Evolutionary conservation across 108 stramenopile genomes (phyloP).

Genomic region (Schizochytrium sp.): DNA sequence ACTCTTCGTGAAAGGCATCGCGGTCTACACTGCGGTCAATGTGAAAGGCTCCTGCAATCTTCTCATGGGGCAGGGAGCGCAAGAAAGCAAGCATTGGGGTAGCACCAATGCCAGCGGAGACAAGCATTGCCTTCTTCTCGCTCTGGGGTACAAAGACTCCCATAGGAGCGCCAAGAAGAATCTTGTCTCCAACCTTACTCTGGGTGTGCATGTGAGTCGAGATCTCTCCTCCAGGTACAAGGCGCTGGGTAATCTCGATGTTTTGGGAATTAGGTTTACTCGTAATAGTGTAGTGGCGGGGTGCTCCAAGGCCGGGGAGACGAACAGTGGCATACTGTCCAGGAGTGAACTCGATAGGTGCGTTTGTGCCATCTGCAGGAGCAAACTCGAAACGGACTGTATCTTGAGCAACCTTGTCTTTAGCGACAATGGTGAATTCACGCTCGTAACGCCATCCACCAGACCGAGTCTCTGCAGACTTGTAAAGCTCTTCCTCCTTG

Average conservation of each 20-base stretch:
- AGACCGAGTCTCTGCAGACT: not conserved
- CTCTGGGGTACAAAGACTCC: slow-evolving; percentile 20
- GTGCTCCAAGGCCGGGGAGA: not conserved
- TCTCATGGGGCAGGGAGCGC: not conserved
- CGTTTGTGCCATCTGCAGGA: slow-evolving; percentile 51
- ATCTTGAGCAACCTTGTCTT: slow-evolving; percentile 43
- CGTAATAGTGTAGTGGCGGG: slow-evolving; percentile 63
- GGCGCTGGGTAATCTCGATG: slow-evolving; percentile 44
- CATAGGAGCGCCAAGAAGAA: slow-evolving; percentile 60
- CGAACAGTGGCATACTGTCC: slow-evolving; percentile 60
- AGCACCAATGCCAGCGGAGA: slow-evolving; percentile 63
- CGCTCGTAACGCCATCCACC: slow-evolving; percentile 66
- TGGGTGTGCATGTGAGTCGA: slow-evolving; percentile 61
- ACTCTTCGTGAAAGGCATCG: not conserved
- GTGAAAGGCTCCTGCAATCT: slow-evolving; percentile 13
- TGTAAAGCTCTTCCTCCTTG: slow-evolving; percentile 61
- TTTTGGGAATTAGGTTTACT: not conserved
- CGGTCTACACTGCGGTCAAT: not conserved
- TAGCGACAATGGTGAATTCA: slow-evolving; percentile 46
- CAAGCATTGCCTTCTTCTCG: slow-evolving; percentile 49
- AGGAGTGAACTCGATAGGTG: slow-evolving; percentile 52
- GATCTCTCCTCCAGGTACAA: slow-evolving; percentile 55
- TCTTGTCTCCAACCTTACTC: slow-evolving; percentile 49
- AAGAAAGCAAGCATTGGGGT: slow-evolving; percentile 63
- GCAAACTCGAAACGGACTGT: slow-evolving; percentile 57